These are phyloP conservation scores for Clavariopsis aquatica DNA, from an alignment of 495 filamentous ascomycete genomes.

Conservation along the genomic window DNA sequence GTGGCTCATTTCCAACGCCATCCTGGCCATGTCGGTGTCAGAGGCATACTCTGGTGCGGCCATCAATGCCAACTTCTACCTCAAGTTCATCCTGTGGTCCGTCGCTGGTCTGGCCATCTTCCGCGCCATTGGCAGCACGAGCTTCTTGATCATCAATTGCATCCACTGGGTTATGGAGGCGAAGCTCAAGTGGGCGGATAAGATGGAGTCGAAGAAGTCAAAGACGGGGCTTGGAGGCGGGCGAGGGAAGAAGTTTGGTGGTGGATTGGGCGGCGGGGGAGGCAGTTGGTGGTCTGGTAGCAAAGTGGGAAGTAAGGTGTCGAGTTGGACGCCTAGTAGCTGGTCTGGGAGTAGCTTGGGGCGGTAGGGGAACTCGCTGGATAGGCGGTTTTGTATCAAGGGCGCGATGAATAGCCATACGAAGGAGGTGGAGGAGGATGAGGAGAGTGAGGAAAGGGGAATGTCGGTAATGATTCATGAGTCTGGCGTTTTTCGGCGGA, in stretches of 20 bases:
- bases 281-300: constrained; percentile 40
- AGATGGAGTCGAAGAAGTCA: constrained; percentile 25
- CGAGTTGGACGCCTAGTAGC: constrained; percentile 41
- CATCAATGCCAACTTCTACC: constrained; percentile 82
- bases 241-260: constrained; percentile 20
- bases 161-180: constrained; percentile 86
- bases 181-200: constrained; percentile 58
- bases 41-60: constrained; percentile 73
- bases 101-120: constrained; percentile 86
- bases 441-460: neutral
- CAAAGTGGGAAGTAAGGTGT: constrained; percentile 44
- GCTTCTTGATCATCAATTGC: constrained; percentile 78
- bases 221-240: constrained; percentile 24
- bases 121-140: constrained; percentile 74
- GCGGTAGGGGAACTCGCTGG: neutral
- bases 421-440: no score
- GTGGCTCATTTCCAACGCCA: constrained; percentile 91
- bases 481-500: neutral
- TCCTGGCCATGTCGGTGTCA: constrained; percentile 90
- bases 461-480: neutral
- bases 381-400: neutral
- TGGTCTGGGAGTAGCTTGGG: constrained; percentile 41
- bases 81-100: constrained; percentile 88
- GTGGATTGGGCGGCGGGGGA: constrained; percentile 36
- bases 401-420: neutral